Percentiles rank a stretch among this genome's conserved stretches.
phyloP scores from a whole-genome alignment of 345 rosid species.

The Gossypium australe region DNA sequence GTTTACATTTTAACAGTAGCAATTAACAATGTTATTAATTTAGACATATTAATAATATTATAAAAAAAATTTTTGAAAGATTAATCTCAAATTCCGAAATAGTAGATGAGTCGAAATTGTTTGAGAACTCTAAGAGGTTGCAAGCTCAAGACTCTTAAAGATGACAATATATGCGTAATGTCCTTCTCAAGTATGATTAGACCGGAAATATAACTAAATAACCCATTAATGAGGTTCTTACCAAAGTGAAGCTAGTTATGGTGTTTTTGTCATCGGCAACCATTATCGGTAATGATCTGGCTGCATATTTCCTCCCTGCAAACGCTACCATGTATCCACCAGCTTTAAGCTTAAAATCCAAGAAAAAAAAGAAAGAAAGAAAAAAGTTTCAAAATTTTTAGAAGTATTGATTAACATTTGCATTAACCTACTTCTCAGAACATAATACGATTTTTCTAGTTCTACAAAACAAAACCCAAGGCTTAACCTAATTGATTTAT shows the following conservation, averaged over 20 bases:
- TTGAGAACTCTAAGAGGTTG: too few relatives aligned
- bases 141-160: too few relatives aligned
- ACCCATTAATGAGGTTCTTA: constrained; percentile 20
- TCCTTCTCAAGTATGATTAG: not conserved
- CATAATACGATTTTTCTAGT: too few relatives aligned
- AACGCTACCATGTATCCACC: constrained; percentile 93
- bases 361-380: not conserved
- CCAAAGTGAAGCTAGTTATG: constrained; percentile 84
- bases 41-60: not conserved
- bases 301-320: constrained; percentile 89
- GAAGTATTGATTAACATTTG: too few relatives aligned
- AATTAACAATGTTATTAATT: not conserved
- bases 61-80: not conserved
- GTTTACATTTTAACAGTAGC: too few relatives aligned
- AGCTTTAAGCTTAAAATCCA: constrained; percentile 30
- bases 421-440: too few relatives aligned
- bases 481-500: too few relatives aligned
- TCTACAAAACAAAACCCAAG: not conserved
- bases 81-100: not conserved
- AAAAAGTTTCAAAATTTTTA: not conserved
- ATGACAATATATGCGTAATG: too few relatives aligned
- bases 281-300: constrained; percentile 67
- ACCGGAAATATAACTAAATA: too few relatives aligned
- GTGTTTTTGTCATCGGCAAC: constrained; percentile 59
- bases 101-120: too few relatives aligned